Evolutionary conservation across 2,329 filamentous ascomycete genomes (phyloP).

Genomic region (Aquanectria penicillioides): DNA sequence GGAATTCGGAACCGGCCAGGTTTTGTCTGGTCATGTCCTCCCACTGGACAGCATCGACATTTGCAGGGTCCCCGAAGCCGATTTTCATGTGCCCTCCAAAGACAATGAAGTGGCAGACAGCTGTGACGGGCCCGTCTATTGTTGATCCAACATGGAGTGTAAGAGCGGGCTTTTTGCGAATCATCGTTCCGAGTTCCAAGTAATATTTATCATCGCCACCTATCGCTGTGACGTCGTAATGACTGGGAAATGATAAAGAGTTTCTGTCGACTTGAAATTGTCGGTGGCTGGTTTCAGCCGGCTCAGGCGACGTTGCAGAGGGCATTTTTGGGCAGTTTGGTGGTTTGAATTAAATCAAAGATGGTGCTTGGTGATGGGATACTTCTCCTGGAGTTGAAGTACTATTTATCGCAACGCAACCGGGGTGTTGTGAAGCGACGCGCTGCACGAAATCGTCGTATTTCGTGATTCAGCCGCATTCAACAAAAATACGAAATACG

Average conservation of each 20-base stretch:
- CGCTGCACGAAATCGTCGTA: not conserved
- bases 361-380: not conserved
- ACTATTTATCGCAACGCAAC: not conserved
- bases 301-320: not conserved
- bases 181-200: not conserved
- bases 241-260: not conserved
- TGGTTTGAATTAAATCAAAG: not conserved
- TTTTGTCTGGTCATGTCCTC: slow-evolving; percentile 30
- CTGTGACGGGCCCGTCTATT: slow-evolving; percentile 9
- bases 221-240: slow-evolving; percentile 2
- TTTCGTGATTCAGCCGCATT: slow-evolving; percentile 10
- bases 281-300: not conserved
- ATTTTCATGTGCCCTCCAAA: slow-evolving; percentile 28
- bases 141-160: slow-evolving; percentile 24
- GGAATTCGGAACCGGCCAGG: slow-evolving; percentile 14
- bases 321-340: not conserved
- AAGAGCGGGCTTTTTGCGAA: slow-evolving; percentile 13
- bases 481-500: slow-evolving; percentile 13
- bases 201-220: not conserved
- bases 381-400: too few species aligned
- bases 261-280: slow-evolving; percentile 5
- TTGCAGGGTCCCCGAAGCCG: slow-evolving; percentile 28
- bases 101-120: slow-evolving; percentile 26
- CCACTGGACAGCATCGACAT: slow-evolving; percentile 19
- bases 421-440: not conserved